These are phyloP conservation scores for Yamadazyma trypodendri DNA, from an alignment of 1,139 yeast genomes.

Conservation along the genomic window DNA sequence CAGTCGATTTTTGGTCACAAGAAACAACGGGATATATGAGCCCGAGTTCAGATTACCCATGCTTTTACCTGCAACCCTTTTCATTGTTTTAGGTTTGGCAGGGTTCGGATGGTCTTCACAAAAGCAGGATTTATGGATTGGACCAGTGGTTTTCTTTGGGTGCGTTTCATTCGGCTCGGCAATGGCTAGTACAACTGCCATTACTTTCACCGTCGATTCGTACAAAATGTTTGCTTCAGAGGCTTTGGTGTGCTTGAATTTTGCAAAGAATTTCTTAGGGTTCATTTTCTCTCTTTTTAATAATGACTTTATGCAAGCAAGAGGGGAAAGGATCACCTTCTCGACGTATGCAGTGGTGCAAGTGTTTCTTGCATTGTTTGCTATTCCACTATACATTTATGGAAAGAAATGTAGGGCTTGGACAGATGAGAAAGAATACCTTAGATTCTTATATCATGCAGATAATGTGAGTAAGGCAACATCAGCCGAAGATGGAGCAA, in stretches of 20 bases:
- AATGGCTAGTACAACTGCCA: conserved; percentile 60
- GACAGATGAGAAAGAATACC: conserved; percentile 45
- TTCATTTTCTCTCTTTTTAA: conserved; percentile 59
- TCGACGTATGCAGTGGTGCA: conserved; percentile 56
- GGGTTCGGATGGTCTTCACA: conserved; percentile 64
- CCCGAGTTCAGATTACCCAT: conserved; percentile 61
- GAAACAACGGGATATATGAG: conserved; percentile 57
- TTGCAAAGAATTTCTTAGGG: conserved; percentile 55
- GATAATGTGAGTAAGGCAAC: conserved; percentile 19
- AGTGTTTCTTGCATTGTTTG: conserved; percentile 46
- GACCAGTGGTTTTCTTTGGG: conserved; percentile 57
- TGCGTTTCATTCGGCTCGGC: conserved; percentile 59
- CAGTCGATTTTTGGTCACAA: conserved; percentile 33
- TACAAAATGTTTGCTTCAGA: conserved; percentile 61
- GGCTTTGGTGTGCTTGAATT: conserved; percentile 55
- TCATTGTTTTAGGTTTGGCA: conserved; percentile 51
- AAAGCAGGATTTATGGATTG: conserved; percentile 53
- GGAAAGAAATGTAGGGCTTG: conserved; percentile 54
- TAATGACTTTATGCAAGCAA: conserved; percentile 38
- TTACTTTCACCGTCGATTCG: conserved; percentile 59
- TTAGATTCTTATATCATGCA: conserved; percentile 31
- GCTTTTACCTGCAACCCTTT: conserved; percentile 50
- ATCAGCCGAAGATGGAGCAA: conserved; percentile 1
- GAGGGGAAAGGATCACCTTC: conserved; percentile 50
- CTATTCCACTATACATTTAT: conserved; percentile 53